Base-by-base conservation (phyloP, 2,329 filamentous ascomycete species). In the Aquanectria penicillioides region DNA sequence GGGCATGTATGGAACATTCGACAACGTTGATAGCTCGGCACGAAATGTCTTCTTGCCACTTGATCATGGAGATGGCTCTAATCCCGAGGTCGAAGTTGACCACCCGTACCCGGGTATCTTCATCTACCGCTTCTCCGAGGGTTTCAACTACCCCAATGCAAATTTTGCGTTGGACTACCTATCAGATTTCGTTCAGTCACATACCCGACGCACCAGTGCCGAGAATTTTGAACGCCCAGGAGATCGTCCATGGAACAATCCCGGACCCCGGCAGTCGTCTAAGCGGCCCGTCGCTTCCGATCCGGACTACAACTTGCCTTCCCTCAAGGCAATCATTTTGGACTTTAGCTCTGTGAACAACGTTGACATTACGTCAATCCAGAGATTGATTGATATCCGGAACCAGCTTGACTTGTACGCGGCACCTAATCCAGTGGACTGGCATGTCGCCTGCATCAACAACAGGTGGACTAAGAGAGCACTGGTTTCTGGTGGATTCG, bases 321-420 rank as follows among this genome's bases (percentile, higher is more conserved):
- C 86, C 0, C 85, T 97, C 47, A 93, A 92, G 73, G 94, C 94
- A n/a, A 81, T 98, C 65, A 94, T 98, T 59, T 85, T 98, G 17
- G 95, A 98, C 74, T 97, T 98, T 76, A 93, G 90, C 69, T 90
- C 92, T 0, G 94, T 98, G 64, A 97, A 97, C 78, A 93, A 97
- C 66, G 89, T 97, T 57, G 95, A 98, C 71, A 88, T 97, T 58
- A 97, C 95, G 0, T 96, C 93, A 0, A 86, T 97, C 2, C 95
- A 98, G 77, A 89, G 93, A 68, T 82, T 98, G 33, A 96, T 98
- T 69, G 95, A 98, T 69, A 90, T 97, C 1, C 92, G 94, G 69
- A 97, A 97, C 75, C 94, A 97, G 73, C 87, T 98, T 22, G 94
- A 97, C 74, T 84, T 88, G 17, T 97, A 97, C 72, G 86, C 93